Evolutionary conservation across 768 basidiomycete species (phyloP).

Genomic region (Pholiota conissans): DNA sequence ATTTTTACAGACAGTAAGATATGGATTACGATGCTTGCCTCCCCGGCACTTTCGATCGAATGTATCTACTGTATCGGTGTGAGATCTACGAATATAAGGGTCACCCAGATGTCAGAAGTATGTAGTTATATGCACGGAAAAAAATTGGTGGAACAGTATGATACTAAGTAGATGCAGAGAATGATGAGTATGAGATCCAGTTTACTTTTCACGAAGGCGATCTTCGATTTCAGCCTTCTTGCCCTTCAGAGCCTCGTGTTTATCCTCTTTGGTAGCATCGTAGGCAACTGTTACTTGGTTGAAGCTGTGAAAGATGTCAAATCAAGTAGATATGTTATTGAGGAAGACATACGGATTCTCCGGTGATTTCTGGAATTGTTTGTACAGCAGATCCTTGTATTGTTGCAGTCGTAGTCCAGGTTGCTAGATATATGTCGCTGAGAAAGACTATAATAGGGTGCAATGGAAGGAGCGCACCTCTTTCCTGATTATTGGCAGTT

Average conservation of each 20-base stretch:
- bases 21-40: too few relatives aligned
- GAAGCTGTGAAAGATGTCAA: slow-evolving; percentile 52
- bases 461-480: slow-evolving; percentile 53
- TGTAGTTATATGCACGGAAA: too few relatives aligned
- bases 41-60: too few relatives aligned
- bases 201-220: slow-evolving; percentile 54
- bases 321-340: neutral
- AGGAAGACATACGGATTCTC: slow-evolving; percentile 80
- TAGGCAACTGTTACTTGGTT: slow-evolving; percentile 81
- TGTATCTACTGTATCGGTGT: too few relatives aligned
- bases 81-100: too few relatives aligned
- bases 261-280: slow-evolving; percentile 87
- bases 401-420: slow-evolving; percentile 91
- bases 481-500: slow-evolving; percentile 72
- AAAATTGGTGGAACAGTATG: too few relatives aligned
- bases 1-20: too few relatives aligned
- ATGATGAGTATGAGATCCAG: neutral
- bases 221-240: slow-evolving; percentile 66
- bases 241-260: slow-evolving; percentile 70
- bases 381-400: slow-evolving; percentile 87
- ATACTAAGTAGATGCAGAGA: neutral
- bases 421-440: slow-evolving; percentile 46
- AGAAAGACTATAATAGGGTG: slow-evolving; percentile 5
- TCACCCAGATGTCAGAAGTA: too few relatives aligned
- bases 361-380: slow-evolving; percentile 95